Conservation (phyloP, 148 eudicot species). For the Amaranthus palmeri region DNA sequence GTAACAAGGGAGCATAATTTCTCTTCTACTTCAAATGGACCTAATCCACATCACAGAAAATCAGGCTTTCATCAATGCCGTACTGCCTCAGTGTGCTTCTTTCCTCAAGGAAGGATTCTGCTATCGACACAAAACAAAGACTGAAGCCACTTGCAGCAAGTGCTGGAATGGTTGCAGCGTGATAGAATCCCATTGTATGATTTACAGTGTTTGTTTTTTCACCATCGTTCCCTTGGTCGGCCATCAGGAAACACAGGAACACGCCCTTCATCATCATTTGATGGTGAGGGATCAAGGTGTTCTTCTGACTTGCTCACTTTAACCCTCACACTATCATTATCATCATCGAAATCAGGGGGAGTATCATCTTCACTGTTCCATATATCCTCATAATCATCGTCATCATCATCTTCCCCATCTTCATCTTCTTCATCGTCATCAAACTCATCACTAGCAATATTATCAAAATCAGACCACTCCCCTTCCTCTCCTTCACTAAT, state of each 20-base stretch:
- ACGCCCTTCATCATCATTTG: conserved; percentile 47
- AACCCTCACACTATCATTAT: conserved; percentile 36
- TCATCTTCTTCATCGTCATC: conserved; percentile 43
- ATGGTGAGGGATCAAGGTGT: conserved; percentile 26
- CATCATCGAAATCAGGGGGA: conserved; percentile 75
- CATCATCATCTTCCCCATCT: conserved; percentile 13
- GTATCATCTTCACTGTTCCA: conserved; percentile 50
- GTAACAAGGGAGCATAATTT: background rate
- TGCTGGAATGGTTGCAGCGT: background rate
- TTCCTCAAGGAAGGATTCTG: background rate
- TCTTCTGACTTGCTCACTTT: conserved; percentile 35
- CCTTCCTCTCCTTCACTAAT: conserved; percentile 52
- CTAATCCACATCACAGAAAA: background rate
- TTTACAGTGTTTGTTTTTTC: conserved; percentile 10
- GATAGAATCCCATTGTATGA: background rate
- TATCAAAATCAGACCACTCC: conserved; percentile 81
- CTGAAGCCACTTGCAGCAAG: background rate
- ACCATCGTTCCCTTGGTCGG: conserved; percentile 92
- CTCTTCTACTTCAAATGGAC: background rate
- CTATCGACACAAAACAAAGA: conserved; percentile 1
- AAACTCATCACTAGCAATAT: conserved; percentile 37
- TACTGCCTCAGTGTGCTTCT: background rate
- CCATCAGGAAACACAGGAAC: conserved; percentile 81
- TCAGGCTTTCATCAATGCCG: background rate
- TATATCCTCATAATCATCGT: conserved; percentile 25